Percentiles rank a stretch among this genome's conserved stretches.
Conservation (phyloP, 2,329 filamentous ascomycete genomes). For the Dothiorella sarmentorum region DNA sequence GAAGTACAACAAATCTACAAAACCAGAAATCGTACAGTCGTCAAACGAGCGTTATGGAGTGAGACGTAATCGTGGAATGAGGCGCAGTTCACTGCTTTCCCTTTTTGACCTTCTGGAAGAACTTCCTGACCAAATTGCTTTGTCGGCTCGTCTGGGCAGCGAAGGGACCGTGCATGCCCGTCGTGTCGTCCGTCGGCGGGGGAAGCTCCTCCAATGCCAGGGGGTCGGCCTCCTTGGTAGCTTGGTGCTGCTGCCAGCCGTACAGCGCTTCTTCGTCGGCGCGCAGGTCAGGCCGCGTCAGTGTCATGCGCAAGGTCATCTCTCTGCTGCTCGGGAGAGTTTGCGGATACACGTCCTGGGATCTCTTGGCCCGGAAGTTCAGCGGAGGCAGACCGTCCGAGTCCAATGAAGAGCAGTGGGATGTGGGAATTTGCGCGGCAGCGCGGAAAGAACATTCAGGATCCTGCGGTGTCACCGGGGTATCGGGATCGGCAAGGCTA, state of each 20-base stretch:
- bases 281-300: conserved; percentile 83
- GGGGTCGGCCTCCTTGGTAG: conserved; percentile 44
- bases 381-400: conserved; percentile 27
- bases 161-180: conserved; percentile 45
- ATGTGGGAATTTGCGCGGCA: conserved; percentile 31
- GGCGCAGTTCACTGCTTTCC: conserved; percentile 7
- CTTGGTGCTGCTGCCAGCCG: conserved; percentile 55
- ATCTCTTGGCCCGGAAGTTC: conserved; percentile 21
- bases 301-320: conserved; percentile 95
- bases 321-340: conserved; percentile 64
- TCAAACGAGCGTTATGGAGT: conserved; percentile 11
- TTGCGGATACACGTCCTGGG: conserved; percentile 20
- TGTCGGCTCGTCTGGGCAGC: conserved; percentile 38
- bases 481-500: conserved; percentile 27
- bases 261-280: conserved; percentile 70
- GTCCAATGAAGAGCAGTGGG: conserved; percentile 33
- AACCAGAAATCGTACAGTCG: conserved; percentile 13
- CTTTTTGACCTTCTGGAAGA: conserved; percentile 37
- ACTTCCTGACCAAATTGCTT: conserved; percentile 33
- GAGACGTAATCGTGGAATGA: not conserved
- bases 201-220: conserved; percentile 54
- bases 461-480: conserved; percentile 37
- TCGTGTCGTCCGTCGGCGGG: conserved; percentile 45
- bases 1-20: conserved; percentile 18
- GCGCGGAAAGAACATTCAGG: conserved; percentile 31